A percentile compares a stretch with the other conserved stretches of the same genome.
phyloP scores from a whole-genome alignment of 495 filamentous ascomycete species.

The Bryoglossum gracile region DNA sequence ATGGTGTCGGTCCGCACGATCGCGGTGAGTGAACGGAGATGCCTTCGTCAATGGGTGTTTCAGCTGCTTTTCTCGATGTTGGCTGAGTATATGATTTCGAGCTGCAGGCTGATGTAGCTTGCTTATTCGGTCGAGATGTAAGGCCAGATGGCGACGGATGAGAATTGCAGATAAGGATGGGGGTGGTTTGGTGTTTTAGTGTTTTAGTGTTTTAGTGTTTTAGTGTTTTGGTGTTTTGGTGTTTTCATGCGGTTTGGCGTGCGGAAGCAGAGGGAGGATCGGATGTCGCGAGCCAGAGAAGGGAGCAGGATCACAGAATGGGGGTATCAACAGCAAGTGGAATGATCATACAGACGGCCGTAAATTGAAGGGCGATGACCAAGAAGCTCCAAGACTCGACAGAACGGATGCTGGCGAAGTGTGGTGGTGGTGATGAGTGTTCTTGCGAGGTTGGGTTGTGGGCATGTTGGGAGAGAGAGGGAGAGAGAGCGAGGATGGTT shows the following conservation, averaged over 20 bases:
- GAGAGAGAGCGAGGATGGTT: background rate
- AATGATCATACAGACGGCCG: constrained; percentile 13
- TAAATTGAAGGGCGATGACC: background rate
- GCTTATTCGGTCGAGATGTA: background rate
- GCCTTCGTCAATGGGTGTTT: constrained; percentile 8
- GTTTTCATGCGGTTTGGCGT: constrained; percentile 12
- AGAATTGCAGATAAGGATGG: constrained; percentile 7
- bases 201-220: too few relatives aligned
- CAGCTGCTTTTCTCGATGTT: constrained; percentile 1
- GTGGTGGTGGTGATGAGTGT: background rate
- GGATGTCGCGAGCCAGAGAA: constrained; percentile 17
- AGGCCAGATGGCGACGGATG: background rate
- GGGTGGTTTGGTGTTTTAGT: too few relatives aligned
- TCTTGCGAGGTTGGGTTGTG: background rate
- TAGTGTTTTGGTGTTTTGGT: too few relatives aligned
- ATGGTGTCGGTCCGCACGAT: constrained; percentile 28
- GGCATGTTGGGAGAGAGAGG: background rate
- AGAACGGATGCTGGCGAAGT: constrained; percentile 3
- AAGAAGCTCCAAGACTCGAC: background rate
- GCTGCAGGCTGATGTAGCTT: constrained; percentile 2
- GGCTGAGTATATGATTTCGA: background rate
- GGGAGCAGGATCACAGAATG: background rate
- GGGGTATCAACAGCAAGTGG: constrained; percentile 1
- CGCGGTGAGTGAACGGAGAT: constrained; percentile 11
- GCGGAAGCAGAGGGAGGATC: constrained; percentile 4